Percentiles rank a stretch among this genome's conserved stretches.
phyloP scores from a whole-genome alignment of 257 asterid genomes.

The Penstemon davidsonii region DNA sequence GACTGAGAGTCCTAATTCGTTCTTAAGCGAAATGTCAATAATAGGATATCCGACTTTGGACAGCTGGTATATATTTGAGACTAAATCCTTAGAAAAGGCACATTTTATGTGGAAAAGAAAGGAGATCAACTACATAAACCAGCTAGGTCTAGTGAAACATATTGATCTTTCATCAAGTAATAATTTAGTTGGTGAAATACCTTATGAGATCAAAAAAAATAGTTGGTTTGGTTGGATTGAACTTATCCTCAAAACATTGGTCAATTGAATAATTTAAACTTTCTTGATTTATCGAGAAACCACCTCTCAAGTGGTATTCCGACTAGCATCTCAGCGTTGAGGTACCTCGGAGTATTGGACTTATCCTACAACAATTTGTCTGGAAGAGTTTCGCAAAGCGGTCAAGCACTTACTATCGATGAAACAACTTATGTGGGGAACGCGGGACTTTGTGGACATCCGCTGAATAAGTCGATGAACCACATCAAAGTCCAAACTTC shows the following conservation, averaged over 20 bases:
- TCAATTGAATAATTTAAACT: too few relatives aligned
- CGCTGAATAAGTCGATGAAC: conserved; percentile 23
- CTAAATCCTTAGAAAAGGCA: too few relatives aligned
- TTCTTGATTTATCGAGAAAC: conserved; percentile 28
- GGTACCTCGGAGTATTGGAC: conserved; percentile 16
- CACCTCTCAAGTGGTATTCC: conserved; percentile 28
- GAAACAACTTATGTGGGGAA: conserved; percentile 15
- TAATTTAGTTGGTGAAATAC: conserved; percentile 9
- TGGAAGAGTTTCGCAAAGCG: conserved; percentile 27
- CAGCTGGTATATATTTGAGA: too few relatives aligned
- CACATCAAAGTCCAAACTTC: conserved; percentile 3
- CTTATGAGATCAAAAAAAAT: conserved; percentile 9
- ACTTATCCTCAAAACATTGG: background rate
- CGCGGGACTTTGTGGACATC: conserved; percentile 18
- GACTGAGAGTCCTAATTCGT: too few relatives aligned
- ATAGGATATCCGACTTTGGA: too few relatives aligned
- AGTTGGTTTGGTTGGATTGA: background rate
- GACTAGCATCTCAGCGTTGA: background rate
- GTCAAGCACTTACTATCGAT: background rate
- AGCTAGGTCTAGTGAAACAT: background rate
- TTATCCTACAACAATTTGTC: conserved; percentile 34
- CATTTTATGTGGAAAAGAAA: background rate
- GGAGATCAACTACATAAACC: background rate
- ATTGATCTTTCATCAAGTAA: conserved; percentile 14
- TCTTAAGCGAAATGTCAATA: too few relatives aligned